These are phyloP conservation scores for Oenanthe javanica DNA, from an alignment of 140 eudicot genomes.

Conservation along the genomic window DNA sequence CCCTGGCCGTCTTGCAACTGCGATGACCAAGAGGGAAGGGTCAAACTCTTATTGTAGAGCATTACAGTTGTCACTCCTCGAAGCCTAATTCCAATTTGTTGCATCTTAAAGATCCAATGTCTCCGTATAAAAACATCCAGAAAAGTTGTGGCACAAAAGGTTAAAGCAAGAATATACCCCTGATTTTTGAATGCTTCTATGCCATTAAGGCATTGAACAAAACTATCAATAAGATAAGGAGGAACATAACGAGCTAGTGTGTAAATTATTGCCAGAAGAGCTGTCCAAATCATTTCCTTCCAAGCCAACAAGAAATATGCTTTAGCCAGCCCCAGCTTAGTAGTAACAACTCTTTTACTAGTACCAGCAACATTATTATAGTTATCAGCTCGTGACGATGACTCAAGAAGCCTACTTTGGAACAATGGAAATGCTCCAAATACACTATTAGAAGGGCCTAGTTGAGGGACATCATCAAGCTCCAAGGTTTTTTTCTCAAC, in stretches of 20 bases:
- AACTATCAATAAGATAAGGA: background rate
- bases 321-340: background rate
- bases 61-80: conserved; percentile 3
- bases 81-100: conserved; percentile 1
- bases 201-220: background rate
- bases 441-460: background rate
- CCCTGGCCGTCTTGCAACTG: background rate
- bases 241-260: background rate
- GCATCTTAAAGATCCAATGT: background rate
- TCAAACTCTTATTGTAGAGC: background rate
- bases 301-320: background rate
- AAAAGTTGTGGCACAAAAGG: background rate
- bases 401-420: background rate
- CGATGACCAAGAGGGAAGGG: background rate
- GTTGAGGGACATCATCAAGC: background rate
- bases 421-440: background rate
- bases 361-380: background rate
- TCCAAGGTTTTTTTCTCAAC: background rate
- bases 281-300: background rate
- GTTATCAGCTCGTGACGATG: background rate
- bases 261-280: background rate
- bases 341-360: background rate
- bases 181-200: background rate
- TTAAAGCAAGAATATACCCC: background rate
- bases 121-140: background rate